Evolutionary conservation across 2,329 filamentous ascomycete species (phyloP), one percentile per base, ranked within the genome.

Genomic region (Neocatenulostroma microsporum): DNA sequence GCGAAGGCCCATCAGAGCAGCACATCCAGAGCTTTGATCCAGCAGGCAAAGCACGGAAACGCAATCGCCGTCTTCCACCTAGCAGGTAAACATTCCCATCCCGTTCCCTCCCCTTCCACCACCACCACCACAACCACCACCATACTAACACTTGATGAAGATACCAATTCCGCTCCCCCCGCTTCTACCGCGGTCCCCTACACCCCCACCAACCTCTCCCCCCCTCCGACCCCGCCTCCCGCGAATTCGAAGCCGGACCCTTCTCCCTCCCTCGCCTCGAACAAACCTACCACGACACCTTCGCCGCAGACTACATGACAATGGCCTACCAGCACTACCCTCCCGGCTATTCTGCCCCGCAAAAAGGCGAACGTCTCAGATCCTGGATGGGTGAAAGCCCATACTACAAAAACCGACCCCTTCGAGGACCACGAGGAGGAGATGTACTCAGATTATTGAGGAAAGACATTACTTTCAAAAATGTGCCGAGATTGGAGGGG

Each of bases 151-250:
- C n/a, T 11, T 12, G 35, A 34, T 42, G 19, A 44, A 94, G 89
- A 73, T 98, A 96, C 68, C 84, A 94, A 64, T 96, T 83, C 64
- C 86, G 88, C 47, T 82, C 89, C 34, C 91, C 91, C 46, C 91
- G 89, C 67, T 98, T 88, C 73, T 80, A 94, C 63, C 84, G 89
- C 55, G 91, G 91, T 39, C 88, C 88, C 46, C 73, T 96, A 17
- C 88, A 96, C 60, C 91, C 91, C 34, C 79, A 95, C 55, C 86
- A 94, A 67, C 84, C 86, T 41, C 89, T 86, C n/a, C 74, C 79
- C 25, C 75, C 80, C 34, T 91, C 88, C 45, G 84, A 95, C 54
- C 88, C 88, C 1, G 75, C 82, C 19, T 94, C 91, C 41, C 82
- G 91, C 57, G 73, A 86, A 57, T 98, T 91, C 62, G 72, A 84